These are phyloP conservation scores for Plectosphaerella cucumerina DNA, from an alignment of 2,329 filamentous ascomycete species.

Conservation along the genomic window DNA sequence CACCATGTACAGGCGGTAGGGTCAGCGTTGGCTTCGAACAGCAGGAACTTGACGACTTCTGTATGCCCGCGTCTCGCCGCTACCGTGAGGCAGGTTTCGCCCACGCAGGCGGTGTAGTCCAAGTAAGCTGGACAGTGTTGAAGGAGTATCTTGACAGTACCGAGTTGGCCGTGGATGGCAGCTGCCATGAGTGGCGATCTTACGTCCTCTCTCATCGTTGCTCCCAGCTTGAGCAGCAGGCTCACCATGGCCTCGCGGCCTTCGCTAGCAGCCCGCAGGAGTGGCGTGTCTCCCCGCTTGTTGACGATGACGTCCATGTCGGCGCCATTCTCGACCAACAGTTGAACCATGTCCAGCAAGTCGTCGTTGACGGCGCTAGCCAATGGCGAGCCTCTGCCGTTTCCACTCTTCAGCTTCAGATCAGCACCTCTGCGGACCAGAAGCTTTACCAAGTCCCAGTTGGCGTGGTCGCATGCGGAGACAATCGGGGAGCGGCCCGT, in stretches of 20 bases:
- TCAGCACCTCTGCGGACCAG: too few species aligned
- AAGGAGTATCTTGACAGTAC: conserved; percentile 12
- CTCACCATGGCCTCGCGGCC: conserved; percentile 11
- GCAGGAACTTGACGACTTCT: conserved; percentile 6
- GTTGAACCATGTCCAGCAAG: not conserved
- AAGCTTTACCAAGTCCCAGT: too few species aligned
- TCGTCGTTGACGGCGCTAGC: too few species aligned
- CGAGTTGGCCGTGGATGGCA: conserved; percentile 3
- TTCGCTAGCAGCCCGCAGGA: conserved; percentile 11
- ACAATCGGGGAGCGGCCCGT: too few species aligned
- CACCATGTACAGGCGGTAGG: not conserved
- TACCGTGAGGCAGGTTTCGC: conserved; percentile 10
- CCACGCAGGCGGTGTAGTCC: conserved; percentile 5
- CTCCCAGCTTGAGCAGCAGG: conserved; percentile 3
- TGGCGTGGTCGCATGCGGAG: too few species aligned
- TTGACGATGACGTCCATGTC: conserved; percentile 4
- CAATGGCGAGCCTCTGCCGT: too few species aligned
- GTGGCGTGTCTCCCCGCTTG: conserved; percentile 4
- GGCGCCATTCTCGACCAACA: not conserved
- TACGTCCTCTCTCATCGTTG: conserved; percentile 6
- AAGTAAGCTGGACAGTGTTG: conserved; percentile 13
- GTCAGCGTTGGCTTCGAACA: not conserved
- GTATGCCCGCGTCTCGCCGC: conserved; percentile 11
- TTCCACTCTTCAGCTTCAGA: too few species aligned
- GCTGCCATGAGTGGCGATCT: conserved; percentile 13